Conservation (phyloP, 768 basidiomycete species). For the Dentipellis fragilis region DNA sequence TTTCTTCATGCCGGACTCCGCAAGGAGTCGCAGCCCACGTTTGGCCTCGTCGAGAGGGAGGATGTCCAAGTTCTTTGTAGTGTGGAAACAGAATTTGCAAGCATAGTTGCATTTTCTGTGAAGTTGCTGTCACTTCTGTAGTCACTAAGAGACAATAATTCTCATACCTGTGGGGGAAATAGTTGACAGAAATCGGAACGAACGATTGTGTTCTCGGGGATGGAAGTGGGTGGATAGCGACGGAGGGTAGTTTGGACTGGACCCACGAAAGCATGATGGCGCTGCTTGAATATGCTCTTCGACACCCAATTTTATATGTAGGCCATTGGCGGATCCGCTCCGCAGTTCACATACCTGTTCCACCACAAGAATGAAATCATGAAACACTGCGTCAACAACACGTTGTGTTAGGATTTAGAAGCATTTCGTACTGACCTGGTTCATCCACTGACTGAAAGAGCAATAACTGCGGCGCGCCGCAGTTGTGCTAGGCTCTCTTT, state of each 20-base stretch:
- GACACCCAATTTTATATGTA: constrained; percentile 12
- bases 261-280: background rate
- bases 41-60: background rate
- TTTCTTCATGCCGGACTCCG: background rate
- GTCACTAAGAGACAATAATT: background rate
- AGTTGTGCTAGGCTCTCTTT: too few relatives aligned
- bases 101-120: background rate
- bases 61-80: background rate
- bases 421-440: too few relatives aligned
- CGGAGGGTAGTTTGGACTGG: background rate
- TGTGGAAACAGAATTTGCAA: background rate
- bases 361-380: too few relatives aligned
- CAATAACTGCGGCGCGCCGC: too few relatives aligned
- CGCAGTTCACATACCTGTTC: too few relatives aligned
- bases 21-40: background rate
- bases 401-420: too few relatives aligned
- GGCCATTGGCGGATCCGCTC: too few relatives aligned
- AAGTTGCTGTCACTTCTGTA: background rate
- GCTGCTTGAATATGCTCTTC: background rate
- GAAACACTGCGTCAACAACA: too few relatives aligned
- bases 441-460: too few relatives aligned
- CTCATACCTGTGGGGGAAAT: background rate
- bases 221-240: background rate
- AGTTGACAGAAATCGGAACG: background rate
- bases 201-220: background rate